Percentiles rank a stretch among this genome's conserved stretches.
Evolutionary conservation across 495 filamentous ascomycete species (phyloP).

Genomic region (Pyronema domesticum): DNA sequence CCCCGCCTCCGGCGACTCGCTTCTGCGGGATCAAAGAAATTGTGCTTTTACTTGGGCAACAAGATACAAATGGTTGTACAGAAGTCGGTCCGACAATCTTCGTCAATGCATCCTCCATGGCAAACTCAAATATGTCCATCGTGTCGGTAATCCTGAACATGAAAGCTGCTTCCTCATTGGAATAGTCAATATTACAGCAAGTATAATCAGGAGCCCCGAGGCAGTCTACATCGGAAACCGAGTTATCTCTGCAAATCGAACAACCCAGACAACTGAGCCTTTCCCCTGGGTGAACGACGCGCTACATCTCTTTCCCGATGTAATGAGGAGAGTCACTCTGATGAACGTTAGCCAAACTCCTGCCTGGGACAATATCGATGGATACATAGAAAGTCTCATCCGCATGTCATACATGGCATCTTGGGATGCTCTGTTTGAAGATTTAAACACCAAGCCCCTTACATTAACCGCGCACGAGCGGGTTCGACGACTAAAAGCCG

Average conservation of each 20-base stretch:
- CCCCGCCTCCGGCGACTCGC: neutral
- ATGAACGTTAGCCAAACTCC: neutral
- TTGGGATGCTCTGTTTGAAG: neutral
- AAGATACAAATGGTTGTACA: neutral
- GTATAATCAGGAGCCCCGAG: neutral
- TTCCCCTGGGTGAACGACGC: neutral
- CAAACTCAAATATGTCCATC: neutral
- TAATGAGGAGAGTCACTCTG: neutral
- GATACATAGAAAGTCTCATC: neutral
- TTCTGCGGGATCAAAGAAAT: neutral
- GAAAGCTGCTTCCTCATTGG: neutral
- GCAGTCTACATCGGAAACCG: neutral
- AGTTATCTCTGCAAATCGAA: neutral
- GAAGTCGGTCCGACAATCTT: neutral
- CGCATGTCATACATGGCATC: neutral
- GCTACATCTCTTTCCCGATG: neutral
- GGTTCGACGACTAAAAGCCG: neutral
- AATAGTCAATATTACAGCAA: neutral
- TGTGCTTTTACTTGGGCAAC: neutral
- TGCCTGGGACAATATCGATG: neutral
- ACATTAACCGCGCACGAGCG: neutral
- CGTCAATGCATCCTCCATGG: neutral
- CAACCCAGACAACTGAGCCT: too few species aligned
- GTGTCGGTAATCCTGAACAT: neutral
- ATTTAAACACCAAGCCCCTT: neutral